These are phyloP conservation scores for Pyrenopolyporus hunteri DNA, from an alignment of 495 filamentous ascomycete species.

Conservation along the genomic window DNA sequence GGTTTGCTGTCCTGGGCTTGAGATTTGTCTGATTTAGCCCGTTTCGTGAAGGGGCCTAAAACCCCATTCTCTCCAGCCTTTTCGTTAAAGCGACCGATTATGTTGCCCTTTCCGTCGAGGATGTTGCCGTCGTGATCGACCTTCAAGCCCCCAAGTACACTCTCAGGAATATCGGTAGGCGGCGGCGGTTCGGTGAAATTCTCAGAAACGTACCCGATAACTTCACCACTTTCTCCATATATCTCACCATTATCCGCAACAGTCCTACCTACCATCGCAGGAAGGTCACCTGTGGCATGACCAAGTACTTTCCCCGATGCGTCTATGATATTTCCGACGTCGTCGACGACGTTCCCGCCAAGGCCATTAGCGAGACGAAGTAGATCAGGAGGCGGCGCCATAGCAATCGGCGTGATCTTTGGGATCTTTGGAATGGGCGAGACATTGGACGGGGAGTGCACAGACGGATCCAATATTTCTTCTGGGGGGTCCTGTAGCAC, in stretches of 20 bases:
- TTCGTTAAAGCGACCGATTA: slow-evolving; percentile 54
- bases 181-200: slow-evolving; percentile 42
- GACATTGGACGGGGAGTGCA: slow-evolving; percentile 36
- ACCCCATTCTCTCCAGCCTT: slow-evolving; percentile 39
- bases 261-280: slow-evolving; percentile 51
- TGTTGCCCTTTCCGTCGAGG: slow-evolving; percentile 48
- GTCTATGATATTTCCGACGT: slow-evolving; percentile 80
- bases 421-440: slow-evolving; percentile 42
- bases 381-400: slow-evolving; percentile 32
- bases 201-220: slow-evolving; percentile 56
- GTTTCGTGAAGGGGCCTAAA: slow-evolving; percentile 18
- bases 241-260: slow-evolving; percentile 54
- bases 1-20: slow-evolving; percentile 21
- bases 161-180: slow-evolving; percentile 44
- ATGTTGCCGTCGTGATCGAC: slow-evolving; percentile 56
- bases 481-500: slow-evolving; percentile 39
- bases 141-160: slow-evolving; percentile 50
- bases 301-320: slow-evolving; percentile 52
- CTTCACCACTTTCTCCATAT: slow-evolving; percentile 51
- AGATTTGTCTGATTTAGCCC: slow-evolving; percentile 21
- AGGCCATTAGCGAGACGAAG: slow-evolving; percentile 60
- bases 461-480: slow-evolving; percentile 39
- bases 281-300: slow-evolving; percentile 53
- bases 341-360: slow-evolving; percentile 72
- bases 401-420: slow-evolving; percentile 37